phyloP scores from a whole-genome alignment of 257 asterid genomes.

The Fraxinus excelsior region DNA sequence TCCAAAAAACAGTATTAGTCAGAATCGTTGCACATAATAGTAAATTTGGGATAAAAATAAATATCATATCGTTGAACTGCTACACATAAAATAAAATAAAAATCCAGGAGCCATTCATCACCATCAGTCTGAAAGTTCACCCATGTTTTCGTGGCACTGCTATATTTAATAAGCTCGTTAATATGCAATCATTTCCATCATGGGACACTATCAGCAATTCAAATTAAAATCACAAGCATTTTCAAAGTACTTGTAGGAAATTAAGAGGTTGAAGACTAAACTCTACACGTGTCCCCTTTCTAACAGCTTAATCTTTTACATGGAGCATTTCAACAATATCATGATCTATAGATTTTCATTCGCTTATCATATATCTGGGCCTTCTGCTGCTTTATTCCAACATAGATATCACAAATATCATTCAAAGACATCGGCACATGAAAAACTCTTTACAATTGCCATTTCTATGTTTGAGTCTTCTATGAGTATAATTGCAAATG shows the following conservation, averaged over 20 bases:
- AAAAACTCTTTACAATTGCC: background rate
- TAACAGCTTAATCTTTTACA: background rate
- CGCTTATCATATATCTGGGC: conserved; percentile 13
- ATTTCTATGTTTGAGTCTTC: conserved; percentile 1
- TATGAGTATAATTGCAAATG: conserved; percentile 1
- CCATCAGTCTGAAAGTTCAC: conserved; percentile 10
- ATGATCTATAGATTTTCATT: background rate
- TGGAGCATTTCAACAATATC: background rate
- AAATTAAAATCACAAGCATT: background rate
- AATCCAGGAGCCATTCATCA: background rate
- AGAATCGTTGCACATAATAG: conserved; percentile 11
- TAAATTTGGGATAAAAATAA: conserved; percentile 6
- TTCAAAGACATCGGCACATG: conserved; percentile 3
- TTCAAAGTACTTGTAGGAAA: background rate
- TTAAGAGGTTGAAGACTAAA: background rate
- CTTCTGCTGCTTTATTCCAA: conserved; percentile 4
- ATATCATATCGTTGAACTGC: background rate
- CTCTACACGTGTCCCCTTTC: background rate
- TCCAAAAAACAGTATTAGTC: conserved; percentile 1
- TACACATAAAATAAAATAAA: background rate
- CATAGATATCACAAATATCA: background rate
- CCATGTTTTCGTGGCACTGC: background rate
- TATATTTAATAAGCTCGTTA: conserved; percentile 9
- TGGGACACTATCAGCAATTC: background rate
- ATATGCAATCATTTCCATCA: background rate